Conservation (phyloP, 2,329 filamentous ascomycete genomes). For the Botrytis aclada region DNA sequence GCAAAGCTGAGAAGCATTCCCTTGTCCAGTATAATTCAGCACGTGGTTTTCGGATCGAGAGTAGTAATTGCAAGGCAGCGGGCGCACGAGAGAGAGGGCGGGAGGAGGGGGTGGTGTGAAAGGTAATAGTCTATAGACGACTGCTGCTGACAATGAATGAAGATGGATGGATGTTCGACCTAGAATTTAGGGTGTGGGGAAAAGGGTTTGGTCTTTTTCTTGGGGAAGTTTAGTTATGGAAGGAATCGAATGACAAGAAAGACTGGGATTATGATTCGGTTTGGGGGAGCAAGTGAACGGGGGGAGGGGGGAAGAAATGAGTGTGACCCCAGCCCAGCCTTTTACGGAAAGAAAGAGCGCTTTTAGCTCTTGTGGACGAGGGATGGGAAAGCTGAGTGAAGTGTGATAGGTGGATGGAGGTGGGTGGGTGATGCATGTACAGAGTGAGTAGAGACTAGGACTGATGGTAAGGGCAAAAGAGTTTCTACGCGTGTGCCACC, state of each 20-base stretch:
- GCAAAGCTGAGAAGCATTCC: constrained; percentile 29
- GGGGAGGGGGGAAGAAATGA: not conserved
- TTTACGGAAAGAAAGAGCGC: constrained; percentile 9
- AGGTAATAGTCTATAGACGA: not conserved
- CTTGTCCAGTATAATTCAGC: constrained; percentile 15
- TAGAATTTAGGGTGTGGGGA: constrained; percentile 20
- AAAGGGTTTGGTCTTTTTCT: not conserved
- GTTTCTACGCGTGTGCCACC: not conserved
- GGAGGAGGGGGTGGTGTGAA: not conserved
- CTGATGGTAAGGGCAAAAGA: not conserved
- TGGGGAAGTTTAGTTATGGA: constrained; percentile 4
- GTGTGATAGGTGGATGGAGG: not conserved
- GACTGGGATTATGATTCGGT: not conserved
- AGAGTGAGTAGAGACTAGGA: not conserved
- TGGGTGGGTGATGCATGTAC: not conserved
- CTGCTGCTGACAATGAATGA: constrained; percentile 12
- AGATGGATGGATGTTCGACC: constrained; percentile 8
- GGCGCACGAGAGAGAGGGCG: not conserved
- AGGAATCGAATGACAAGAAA: constrained; percentile 10
- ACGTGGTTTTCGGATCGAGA: constrained; percentile 1
- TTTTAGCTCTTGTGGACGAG: not conserved
- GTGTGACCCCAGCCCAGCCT: constrained; percentile 14
- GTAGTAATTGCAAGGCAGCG: not conserved
- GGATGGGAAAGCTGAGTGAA: not conserved
- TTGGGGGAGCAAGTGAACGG: not conserved